Evolutionary conservation across 2,329 filamentous ascomycete genomes (phyloP).

Genomic region (Calonectria leucothoes): DNA sequence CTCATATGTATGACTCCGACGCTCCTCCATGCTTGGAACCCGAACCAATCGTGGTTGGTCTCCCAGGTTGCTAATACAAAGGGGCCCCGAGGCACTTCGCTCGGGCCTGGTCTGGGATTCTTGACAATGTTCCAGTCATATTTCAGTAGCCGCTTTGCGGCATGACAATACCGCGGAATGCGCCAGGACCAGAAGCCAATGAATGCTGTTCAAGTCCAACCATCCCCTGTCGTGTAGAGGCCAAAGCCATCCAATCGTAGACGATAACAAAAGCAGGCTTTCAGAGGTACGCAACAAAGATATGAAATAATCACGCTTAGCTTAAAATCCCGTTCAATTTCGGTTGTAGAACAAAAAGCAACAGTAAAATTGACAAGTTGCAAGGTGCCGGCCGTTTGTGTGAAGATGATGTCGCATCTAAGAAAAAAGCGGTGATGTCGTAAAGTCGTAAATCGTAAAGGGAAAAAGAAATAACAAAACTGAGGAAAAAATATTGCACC

Average conservation of each 20-base stretch:
- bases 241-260: neutral
- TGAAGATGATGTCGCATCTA: slow-evolving; percentile 36
- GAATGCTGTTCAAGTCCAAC: neutral
- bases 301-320: slow-evolving; percentile 7
- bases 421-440: slow-evolving; percentile 37
- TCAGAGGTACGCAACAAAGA: neutral
- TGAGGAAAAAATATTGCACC: slow-evolving; percentile 21
- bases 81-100: neutral
- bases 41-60: neutral
- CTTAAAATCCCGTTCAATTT: slow-evolving; percentile 21
- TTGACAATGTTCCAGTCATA: neutral
- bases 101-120: neutral
- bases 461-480: neutral
- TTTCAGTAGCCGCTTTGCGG: neutral
- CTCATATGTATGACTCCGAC: neutral
- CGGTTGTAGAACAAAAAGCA: slow-evolving; percentile 16
- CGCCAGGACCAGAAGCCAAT: neutral
- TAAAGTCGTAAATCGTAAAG: slow-evolving; percentile 43
- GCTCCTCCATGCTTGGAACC: neutral
- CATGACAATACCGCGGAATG: neutral
- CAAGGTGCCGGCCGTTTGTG: slow-evolving; percentile 31
- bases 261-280: neutral
- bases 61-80: neutral
- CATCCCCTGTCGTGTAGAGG: neutral
- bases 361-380: slow-evolving; percentile 7